Evolutionary conservation across 768 basidiomycete genomes (phyloP), one percentile per base, ranked within the genome.

Genomic region (Suillus subalutaceus): DNA sequence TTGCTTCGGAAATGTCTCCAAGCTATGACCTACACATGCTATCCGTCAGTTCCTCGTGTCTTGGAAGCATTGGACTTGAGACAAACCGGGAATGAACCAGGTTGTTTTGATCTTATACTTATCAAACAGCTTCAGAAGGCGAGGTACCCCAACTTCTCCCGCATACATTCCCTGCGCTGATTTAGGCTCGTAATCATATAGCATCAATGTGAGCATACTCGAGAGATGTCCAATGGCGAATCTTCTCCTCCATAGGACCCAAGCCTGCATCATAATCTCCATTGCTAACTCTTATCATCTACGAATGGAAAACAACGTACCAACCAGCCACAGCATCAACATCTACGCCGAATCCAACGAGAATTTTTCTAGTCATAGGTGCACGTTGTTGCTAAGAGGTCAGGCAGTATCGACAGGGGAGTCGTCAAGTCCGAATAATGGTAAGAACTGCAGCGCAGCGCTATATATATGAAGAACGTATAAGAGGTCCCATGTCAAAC

Each of bases 181-280:
- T 23, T 56, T 61, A 15, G 30, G 38, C 23, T 59, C 9, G 26
- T 53, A 63, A n/a, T 12, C 35, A 26, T 6, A 62, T 15, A 10
- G 7, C 26, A 57, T 13, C 12, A 6, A 57, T 38, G 9, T 0
- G 53, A 63, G 63, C 69, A 5, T 55, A 86, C 88, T 71, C 85
- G 80, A 20, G 87, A 90, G 64, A 92, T 90, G 70, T 92, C 91
- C 26, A 84, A 76, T 1, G 88, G 87, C 0, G 86, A 89, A 72
- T 91, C 85, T 69, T 91, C 86, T 18, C 90, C 90, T 4, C 90
- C 90, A 71, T 91, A 91, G 0, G 88, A 89, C 7, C 90, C 90
- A 20, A 90, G 80, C 88, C 88, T 90, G 64, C 10, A 30, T 20
- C 1, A 32, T 43, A 4, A 60, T 20, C 3, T 7, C 30, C 30